phyloP scores from a whole-genome alignment of 2,329 filamentous ascomycete genomes.

The Thelonectria discophora region DNA sequence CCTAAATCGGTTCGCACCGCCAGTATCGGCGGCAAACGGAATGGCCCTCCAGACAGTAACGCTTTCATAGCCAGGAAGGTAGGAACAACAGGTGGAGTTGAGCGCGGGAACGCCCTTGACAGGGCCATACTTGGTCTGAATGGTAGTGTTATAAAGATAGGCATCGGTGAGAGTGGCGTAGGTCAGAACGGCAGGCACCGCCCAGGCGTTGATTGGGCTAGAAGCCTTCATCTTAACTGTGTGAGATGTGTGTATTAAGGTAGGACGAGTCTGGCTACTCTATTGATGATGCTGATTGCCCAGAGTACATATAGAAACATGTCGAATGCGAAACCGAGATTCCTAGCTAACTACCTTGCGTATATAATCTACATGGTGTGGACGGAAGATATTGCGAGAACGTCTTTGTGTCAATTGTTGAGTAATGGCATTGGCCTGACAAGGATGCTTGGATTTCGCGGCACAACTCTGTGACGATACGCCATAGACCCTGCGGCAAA shows the following conservation, averaged over 20 bases:
- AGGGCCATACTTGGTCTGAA: neutral
- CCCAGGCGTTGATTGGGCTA: neutral
- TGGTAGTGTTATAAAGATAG: neutral
- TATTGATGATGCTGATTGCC: neutral
- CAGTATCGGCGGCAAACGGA: constrained; percentile 10
- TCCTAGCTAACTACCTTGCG: neutral
- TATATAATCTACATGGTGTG: neutral
- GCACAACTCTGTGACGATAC: neutral
- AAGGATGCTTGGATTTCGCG: neutral
- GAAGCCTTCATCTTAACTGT: neutral
- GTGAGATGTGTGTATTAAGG: neutral
- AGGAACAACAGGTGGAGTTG: neutral
- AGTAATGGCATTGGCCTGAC: neutral
- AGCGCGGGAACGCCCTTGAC: neutral
- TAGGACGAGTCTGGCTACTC: neutral
- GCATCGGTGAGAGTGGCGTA: neutral
- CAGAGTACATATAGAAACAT: neutral
- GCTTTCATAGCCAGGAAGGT: neutral
- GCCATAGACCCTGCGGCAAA: neutral
- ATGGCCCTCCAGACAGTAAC: constrained; percentile 5
- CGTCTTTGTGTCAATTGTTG: neutral
- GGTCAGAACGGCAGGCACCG: neutral
- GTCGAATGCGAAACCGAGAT: neutral
- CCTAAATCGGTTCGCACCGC: constrained; percentile 2
- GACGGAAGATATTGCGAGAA: neutral